Conservation (phyloP, 495 filamentous ascomycete genomes). For the Penicillium cinerascens region DNA sequence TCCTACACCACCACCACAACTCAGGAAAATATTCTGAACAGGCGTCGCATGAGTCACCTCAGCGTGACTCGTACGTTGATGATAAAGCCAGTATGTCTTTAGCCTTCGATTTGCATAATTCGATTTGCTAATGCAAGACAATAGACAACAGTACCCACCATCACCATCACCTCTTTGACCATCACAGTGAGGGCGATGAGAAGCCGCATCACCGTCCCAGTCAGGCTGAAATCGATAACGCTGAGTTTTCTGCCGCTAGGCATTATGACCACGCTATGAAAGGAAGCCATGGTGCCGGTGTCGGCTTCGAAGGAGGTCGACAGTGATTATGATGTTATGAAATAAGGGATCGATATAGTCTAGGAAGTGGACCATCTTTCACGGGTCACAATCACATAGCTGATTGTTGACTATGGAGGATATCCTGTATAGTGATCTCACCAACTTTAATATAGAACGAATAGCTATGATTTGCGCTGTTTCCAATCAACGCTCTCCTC, state of each 20-base stretch:
- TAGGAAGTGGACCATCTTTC: neutral
- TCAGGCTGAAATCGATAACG: constrained; percentile 2
- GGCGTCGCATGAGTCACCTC: neutral
- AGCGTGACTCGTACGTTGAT: neutral
- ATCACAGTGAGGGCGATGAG: neutral
- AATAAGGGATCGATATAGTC: neutral
- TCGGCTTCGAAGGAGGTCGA: constrained; percentile 1
- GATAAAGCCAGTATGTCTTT: neutral
- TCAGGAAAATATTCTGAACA: neutral
- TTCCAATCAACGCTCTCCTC: neutral
- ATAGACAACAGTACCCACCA: neutral
- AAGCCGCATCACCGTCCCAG: neutral
- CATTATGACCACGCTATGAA: constrained; percentile 5
- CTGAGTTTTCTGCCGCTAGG: neutral
- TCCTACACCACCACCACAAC: neutral
- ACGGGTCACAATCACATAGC: too few species aligned
- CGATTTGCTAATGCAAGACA: neutral
- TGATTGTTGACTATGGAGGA: too few species aligned
- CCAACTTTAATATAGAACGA: neutral
- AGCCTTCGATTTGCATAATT: neutral
- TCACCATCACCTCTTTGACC: neutral
- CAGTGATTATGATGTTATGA: neutral
- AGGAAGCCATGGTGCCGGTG: constrained; percentile 3
- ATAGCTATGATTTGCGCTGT: neutral
- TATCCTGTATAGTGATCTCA: neutral